Percentiles rank a stretch among this genome's conserved stretches.
Evolutionary conservation across 805 yeast species (phyloP).

Genomic region (Starmera dryadoides): DNA sequence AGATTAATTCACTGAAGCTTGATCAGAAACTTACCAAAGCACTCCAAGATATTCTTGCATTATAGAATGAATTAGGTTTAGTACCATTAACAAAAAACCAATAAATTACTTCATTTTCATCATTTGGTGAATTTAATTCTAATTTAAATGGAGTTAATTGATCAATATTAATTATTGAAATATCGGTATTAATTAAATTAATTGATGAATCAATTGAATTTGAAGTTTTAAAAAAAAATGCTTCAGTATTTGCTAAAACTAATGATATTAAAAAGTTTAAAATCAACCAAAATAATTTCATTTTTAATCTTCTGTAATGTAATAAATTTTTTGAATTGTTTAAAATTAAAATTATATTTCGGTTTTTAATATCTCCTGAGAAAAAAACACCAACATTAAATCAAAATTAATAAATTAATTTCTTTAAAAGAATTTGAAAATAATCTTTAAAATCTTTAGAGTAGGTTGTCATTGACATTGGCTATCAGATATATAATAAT

Average conservation of each 20-base stretch:
- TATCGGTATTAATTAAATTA: background rate
- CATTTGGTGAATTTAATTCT: slow-evolving; percentile 5
- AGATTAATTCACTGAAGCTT: background rate
- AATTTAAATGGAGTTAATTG: background rate
- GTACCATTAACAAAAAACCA: slow-evolving; percentile 4
- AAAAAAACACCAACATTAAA: too few species aligned
- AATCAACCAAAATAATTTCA: background rate
- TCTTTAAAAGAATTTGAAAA: too few species aligned
- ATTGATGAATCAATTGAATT: slow-evolving; percentile 1
- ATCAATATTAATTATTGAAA: slow-evolving; percentile 2
- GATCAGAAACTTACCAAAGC: slow-evolving; percentile 4
- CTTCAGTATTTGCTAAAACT: slow-evolving; percentile 14
- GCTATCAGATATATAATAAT: too few species aligned
- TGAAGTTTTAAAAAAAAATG: slow-evolving; percentile 8
- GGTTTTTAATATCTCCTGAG: too few species aligned
- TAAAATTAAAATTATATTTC: too few species aligned
- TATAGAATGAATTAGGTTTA: slow-evolving; percentile 3
- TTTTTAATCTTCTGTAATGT: too few species aligned
- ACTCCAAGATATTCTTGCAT: slow-evolving; percentile 17
- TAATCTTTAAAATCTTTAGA: too few species aligned
- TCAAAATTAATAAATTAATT: too few species aligned
- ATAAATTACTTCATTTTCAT: background rate
- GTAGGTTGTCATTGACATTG: too few species aligned
- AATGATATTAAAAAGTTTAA: too few species aligned
- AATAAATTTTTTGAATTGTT: too few species aligned